phyloP scores from a whole-genome alignment of 805 yeast species.

The Spathaspora boniae region DNA sequence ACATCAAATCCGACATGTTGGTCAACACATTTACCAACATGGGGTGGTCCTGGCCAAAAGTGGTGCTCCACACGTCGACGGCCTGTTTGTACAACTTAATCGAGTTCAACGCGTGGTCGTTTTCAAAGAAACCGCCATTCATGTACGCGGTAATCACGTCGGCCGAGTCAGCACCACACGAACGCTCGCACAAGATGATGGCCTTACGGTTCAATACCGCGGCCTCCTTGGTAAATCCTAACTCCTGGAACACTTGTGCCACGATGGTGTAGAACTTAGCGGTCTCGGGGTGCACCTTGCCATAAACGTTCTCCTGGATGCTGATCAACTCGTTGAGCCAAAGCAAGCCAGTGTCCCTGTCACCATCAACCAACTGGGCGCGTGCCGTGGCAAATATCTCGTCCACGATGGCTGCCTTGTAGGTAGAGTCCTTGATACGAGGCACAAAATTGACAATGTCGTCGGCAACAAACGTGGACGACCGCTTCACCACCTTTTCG shows the following conservation, averaged over 20 bases:
- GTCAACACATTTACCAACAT: slow-evolving; percentile 61
- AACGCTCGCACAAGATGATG: slow-evolving; percentile 71
- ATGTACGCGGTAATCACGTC: slow-evolving; percentile 69
- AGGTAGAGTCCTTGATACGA: slow-evolving; percentile 66
- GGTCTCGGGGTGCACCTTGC: slow-evolving; percentile 74
- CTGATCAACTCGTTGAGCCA: slow-evolving; percentile 67
- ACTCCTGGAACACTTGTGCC: slow-evolving; percentile 63
- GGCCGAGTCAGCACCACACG: slow-evolving; percentile 73
- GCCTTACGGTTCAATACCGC: slow-evolving; percentile 65
- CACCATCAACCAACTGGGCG: slow-evolving; percentile 31
- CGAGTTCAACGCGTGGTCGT: slow-evolving; percentile 57
- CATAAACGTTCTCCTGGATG: slow-evolving; percentile 79
- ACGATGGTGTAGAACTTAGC: slow-evolving; percentile 65
- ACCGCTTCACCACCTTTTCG: slow-evolving; percentile 16
- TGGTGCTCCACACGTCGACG: slow-evolving; percentile 51
- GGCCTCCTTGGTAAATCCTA: slow-evolving; percentile 56
- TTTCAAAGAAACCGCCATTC: slow-evolving; percentile 74
- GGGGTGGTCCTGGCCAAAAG: slow-evolving; percentile 67
- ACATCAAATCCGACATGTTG: slow-evolving; percentile 58
- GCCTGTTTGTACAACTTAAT: slow-evolving; percentile 61
- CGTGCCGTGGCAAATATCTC: slow-evolving; percentile 71
- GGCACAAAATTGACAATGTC: slow-evolving; percentile 75
- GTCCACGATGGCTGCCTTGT: slow-evolving; percentile 63
- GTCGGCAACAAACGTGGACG: slow-evolving; percentile 49
- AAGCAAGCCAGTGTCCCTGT: slow-evolving; percentile 54